Base-by-base conservation (phyloP, 495 filamentous ascomycete species). In the Evansstolkia leycettana region DNA sequence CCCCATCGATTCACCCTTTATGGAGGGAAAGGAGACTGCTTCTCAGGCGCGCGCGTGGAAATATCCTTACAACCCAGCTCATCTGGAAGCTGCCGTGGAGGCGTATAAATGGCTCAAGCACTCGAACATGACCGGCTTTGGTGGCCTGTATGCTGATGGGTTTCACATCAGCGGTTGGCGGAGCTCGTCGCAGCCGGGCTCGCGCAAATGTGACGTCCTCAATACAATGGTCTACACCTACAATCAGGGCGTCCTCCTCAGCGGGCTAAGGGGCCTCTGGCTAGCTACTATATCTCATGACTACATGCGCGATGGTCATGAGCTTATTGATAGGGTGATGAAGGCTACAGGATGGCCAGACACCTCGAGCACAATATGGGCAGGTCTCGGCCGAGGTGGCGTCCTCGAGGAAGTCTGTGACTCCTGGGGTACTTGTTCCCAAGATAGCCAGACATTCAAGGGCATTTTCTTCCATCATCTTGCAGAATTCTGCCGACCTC, bases 391-490 rank as follows among this genome's bases (percentile, higher is more conserved):
- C 10, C 71, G 82, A 1, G 69, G 68, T 15, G 88, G 90, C 7
- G 68, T 94, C 7, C 62, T 98, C 36, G 85, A 94, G 50, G 90
- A 98, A 13, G 55, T 65, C 8, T 96, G 89, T 49, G 90, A 98
- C 53, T 72, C 78, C 1, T 59, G 52, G 12, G 84, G 73, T 2
- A 65, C 54, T 28, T 96, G 88, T 50, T 81, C 75, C 8, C 90
- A 96, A 57, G 70, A 98, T 47, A 71, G 69, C 1, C 87, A 95
- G 47, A 92, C 84, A 0, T 98, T 98, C 68, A 98, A 95, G 49
- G 84, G 87, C 10, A 89, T 94, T 35, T 93, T 84, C 64, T 93
- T 90, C 65, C 75, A 94, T 55, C 89, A 98, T 44, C 65, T 98
- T 1, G 69, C 78, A 0, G 52, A 74, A 2, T 94, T 96, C 56